Base-by-base conservation (phyloP, 2,329 filamentous ascomycete genomes). In the Onygenales sp. region DNA sequence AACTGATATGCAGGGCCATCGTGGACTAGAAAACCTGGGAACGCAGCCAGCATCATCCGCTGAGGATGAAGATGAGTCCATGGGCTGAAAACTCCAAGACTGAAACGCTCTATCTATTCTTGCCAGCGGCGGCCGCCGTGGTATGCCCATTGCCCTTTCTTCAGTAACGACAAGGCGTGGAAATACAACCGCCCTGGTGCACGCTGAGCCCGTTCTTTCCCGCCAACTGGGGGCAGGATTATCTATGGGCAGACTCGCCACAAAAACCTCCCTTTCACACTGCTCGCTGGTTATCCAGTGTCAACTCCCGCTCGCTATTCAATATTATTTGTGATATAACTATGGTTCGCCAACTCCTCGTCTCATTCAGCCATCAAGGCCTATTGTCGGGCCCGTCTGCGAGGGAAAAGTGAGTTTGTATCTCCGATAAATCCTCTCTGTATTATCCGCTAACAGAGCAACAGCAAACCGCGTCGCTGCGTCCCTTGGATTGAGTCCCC, bases 11-110 rank as follows among this genome's bases (percentile, higher is more conserved):
- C 61, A 63, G 48, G 62, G 61, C 43, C 59, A 65, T 6, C 64
- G 67, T 49, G 70, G 70, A 2, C 54, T 72, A 49, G 70, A 73
- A 54, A 71, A 61, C 33, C 57, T 73, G 21, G 70, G 67, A n/a
- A 21, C 32, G n/a, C 39, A 46, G 21, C 50, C 50, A 8, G n/a
- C 51, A 45, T 42, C 42, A 17, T 33, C 49, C 13, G 39, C 47
- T 17, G 47, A 49, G 9, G 36, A 39, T n/a, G 47, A 32, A 8
- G 11, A 14, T 40, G 36, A 40, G 34, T 49, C 34, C 39, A 27
- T 27, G 21, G 21, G 21, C 21, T 27, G 21, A 27, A 27, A 27
- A 27, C 21, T 5, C 3, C 3, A 27, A 27, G 21, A 27, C 21
- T 5, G 21, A 27, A 27, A 27, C 21, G 21, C 21, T 27, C 21